Evolutionary conservation across 768 basidiomycete genomes (phyloP), one percentile per base, ranked within the genome.

Genomic region (Termitomyces eurrhizus): DNA sequence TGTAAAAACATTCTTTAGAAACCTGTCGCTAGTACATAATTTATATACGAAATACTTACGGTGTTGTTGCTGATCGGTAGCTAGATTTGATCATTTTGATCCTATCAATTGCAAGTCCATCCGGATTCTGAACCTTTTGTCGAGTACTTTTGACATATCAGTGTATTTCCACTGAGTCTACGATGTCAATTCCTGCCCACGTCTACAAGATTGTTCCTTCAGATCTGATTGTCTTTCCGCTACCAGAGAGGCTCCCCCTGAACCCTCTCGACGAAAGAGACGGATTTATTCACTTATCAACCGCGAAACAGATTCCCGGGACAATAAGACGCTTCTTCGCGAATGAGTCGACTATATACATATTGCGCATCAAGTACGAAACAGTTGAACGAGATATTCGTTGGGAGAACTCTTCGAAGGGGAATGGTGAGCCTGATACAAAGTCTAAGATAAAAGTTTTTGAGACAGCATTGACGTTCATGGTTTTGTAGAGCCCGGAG

Each of bases 201-300:
- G 56, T 88, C 62, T 89, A 88, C 76, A 89, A 88, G 65, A 79
- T 89, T 61, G 70, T 87, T 36, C 74, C 78, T 42, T 72, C 77
- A 9, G 64, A 76, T 9, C 71, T 62, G 36, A 57, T 62, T 35
- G 69, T 76, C 2, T 67, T 68, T 7, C 73, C 72, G 1, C 70
- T 85, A 14, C 83, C 84, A 7, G 68, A 73, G 2, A 66, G 62
- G 3, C 75, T 86, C 32, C 83, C 83, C 21, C 66, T 86, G 48
- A 85, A 82, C 60, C 65, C 72, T 18, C 70, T 86, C 14, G 85
- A 86, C 61, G 55, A 69, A 42, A 53, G 62, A 5, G 78, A 77
- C 8, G 78, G 79, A 0, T 85, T 85, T 64, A 75, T 86, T 62
- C 84, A 86, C 64, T 73, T 86, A 26, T 85, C 83, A 24, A 84